Evolutionary conservation across 2,329 filamentous ascomycete species (phyloP).

Genomic region (Sporothrix humicola): DNA sequence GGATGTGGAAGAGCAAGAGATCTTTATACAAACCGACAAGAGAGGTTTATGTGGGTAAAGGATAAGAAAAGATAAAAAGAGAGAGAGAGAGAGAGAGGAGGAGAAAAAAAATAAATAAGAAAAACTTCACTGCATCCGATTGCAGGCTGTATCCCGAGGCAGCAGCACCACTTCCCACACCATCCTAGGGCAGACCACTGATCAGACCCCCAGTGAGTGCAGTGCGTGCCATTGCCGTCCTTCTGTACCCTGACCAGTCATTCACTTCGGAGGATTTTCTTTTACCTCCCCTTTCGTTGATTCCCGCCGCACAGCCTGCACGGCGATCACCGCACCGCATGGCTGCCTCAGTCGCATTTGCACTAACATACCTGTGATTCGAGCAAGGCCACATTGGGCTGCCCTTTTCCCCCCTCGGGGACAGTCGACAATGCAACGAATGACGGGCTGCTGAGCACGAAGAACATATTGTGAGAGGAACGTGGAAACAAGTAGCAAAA

Average conservation of each 20-base stretch:
- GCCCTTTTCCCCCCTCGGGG: background rate
- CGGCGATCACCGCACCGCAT: slow-evolving; percentile 10
- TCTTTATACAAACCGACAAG: slow-evolving; percentile 9
- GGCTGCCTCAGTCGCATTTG: background rate
- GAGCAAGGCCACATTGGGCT: background rate
- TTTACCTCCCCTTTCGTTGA: background rate
- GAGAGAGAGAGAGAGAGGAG: too few relatives aligned
- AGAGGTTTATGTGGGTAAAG: too few relatives aligned
- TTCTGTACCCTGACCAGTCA: background rate
- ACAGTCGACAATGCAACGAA: background rate
- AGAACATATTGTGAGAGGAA: background rate
- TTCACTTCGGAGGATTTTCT: background rate
- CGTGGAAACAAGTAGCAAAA: background rate
- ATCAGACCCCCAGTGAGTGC: background rate
- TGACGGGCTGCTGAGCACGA: background rate
- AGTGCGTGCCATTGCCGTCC: background rate
- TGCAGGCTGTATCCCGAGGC: background rate
- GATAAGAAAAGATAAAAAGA: too few relatives aligned
- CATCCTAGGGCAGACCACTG: background rate
- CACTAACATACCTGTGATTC: background rate
- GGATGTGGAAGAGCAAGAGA: background rate
- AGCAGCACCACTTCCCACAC: background rate
- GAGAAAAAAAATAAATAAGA: too few relatives aligned
- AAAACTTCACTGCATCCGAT: background rate
- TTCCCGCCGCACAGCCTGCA: slow-evolving; percentile 14